phyloP scores from a whole-genome alignment of 2,329 filamentous ascomycete genomes.

The Colletotrichum aenigma region DNA sequence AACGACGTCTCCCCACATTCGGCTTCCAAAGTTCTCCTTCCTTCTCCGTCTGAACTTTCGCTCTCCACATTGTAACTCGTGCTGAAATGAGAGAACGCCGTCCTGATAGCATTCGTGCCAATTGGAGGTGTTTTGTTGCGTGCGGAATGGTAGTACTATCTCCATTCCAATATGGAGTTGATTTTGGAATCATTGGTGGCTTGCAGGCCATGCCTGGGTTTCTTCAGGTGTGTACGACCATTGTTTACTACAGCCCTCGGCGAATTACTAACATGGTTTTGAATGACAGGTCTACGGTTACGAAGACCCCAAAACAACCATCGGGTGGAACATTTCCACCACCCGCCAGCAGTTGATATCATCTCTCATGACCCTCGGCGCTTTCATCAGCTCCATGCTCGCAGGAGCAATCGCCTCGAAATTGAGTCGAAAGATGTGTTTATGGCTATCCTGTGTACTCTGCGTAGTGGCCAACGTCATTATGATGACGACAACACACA shows the following conservation, averaged over 20 bases:
- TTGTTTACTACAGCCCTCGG: not conserved
- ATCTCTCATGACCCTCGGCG: constrained; percentile 51
- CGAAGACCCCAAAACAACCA: constrained; percentile 14
- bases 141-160: constrained; percentile 40
- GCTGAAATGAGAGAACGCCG: not conserved
- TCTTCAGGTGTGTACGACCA: constrained; percentile 28
- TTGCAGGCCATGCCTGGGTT: constrained; percentile 57
- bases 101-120: constrained; percentile 17
- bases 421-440: not conserved
- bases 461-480: not conserved
- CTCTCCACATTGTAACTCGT: not conserved
- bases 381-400: constrained; percentile 46
- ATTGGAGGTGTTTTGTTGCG: constrained; percentile 52
- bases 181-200: constrained; percentile 55
- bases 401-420: constrained; percentile 31
- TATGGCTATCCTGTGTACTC: not conserved
- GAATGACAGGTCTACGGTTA: not conserved
- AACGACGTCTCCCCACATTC: not conserved
- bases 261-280: not conserved
- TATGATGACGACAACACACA: constrained; percentile 45
- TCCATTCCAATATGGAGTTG: constrained; percentile 53
- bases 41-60: not conserved
- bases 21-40: not conserved
- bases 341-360: constrained; percentile 52
- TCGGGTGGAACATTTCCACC: constrained; percentile 50